A percentile compares a stretch with the other conserved stretches of the same genome.
Evolutionary conservation across 495 filamentous ascomycete genomes (phyloP).

Genomic region (Xylaria bambusicola): DNA sequence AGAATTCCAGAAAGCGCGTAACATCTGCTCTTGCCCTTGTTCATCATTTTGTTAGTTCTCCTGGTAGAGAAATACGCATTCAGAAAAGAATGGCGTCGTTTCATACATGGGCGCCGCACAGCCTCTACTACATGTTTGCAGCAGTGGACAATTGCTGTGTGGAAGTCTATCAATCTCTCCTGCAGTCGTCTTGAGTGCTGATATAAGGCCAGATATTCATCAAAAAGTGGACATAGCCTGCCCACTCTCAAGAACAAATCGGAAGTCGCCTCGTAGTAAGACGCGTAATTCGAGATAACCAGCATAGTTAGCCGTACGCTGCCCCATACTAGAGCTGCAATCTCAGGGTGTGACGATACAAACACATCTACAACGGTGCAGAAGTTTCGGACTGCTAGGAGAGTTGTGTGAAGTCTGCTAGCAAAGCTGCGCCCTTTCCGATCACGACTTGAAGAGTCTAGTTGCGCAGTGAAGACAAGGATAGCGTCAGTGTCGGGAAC

Average conservation of each 20-base stretch:
- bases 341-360: conserved; percentile 34
- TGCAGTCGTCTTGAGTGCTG: background rate
- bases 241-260: background rate
- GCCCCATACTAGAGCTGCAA: conserved; percentile 44
- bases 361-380: conserved; percentile 34
- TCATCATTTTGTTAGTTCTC: background rate
- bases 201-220: background rate
- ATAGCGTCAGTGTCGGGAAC: conserved; percentile 4
- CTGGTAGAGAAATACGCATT: too few species aligned
- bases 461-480: conserved; percentile 1
- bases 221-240: background rate
- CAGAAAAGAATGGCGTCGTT: too few species aligned
- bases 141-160: background rate
- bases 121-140: conserved; percentile 6
- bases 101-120: background rate
- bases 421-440: conserved; percentile 1
- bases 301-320: conserved; percentile 34
- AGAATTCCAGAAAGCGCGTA: background rate
- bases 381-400: conserved; percentile 9
- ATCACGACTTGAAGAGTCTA: background rate
- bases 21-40: background rate
- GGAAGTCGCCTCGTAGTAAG: background rate
- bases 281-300: background rate
- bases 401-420: background rate
- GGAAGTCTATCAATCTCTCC: background rate